phyloP scores from a whole-genome alignment of 2,329 filamentous ascomycete genomes.

The Teratosphaeria gauchensis region DNA sequence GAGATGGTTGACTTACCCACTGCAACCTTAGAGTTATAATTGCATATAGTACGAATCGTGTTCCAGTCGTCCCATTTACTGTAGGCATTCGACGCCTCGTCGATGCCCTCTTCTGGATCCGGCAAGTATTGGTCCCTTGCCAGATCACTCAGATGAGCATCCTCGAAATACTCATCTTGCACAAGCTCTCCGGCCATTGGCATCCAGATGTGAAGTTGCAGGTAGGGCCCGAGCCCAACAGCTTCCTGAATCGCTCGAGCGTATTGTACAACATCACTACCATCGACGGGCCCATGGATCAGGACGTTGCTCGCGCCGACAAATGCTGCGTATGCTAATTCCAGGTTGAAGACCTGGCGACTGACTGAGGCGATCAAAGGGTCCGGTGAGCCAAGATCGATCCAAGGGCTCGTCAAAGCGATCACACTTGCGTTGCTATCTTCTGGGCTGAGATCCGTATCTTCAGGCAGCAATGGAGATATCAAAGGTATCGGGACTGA shows the following conservation, averaged over 20 bases:
- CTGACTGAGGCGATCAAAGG: constrained; percentile 78
- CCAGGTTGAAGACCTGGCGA: constrained; percentile 78
- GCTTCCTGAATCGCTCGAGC: constrained; percentile 75
- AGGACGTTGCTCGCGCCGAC: constrained; percentile 80
- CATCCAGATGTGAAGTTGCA: constrained; percentile 71
- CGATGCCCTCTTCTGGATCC: constrained; percentile 11
- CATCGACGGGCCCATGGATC: constrained; percentile 57
- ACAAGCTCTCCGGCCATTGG: constrained; percentile 71
- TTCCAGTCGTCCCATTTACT: constrained; percentile 93
- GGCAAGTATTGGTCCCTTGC: constrained; percentile 26
- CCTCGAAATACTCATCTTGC: constrained; percentile 43
- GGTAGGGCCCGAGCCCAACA: constrained; percentile 61
- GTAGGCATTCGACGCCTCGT: constrained; percentile 45
- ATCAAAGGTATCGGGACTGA: constrained; percentile 37
- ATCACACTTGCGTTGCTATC: constrained; percentile 61
- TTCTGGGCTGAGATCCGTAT: constrained; percentile 63
- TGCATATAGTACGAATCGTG: constrained; percentile 71
- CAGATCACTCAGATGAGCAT: constrained; percentile 45
- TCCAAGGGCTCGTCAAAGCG: constrained; percentile 80
- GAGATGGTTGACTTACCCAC: constrained; percentile 54
- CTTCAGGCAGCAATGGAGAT: constrained; percentile 63
- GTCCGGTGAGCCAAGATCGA: constrained; percentile 75
- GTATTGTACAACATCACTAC: constrained; percentile 57
- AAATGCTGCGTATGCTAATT: constrained; percentile 91
- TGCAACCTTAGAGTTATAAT: constrained; percentile 70